phyloP scores from a whole-genome alignment of 2,329 filamentous ascomycete genomes.

The Claviceps paspali region DNA sequence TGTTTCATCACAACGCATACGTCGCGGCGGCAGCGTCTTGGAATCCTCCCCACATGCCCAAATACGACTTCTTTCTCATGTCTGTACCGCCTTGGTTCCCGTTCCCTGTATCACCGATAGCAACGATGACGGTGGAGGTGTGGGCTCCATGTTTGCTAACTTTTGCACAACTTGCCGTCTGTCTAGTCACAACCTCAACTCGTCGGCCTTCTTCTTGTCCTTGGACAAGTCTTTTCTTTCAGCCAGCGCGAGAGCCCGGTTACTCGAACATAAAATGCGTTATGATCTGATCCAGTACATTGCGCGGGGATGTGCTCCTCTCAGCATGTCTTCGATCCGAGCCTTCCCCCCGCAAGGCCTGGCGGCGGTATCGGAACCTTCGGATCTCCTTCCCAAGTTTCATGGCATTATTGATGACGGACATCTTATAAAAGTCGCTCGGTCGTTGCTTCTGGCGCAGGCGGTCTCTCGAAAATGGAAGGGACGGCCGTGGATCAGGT shows the following conservation, averaged over 20 bases:
- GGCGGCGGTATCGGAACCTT: slow-evolving; percentile 22
- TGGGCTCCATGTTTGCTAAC: not conserved
- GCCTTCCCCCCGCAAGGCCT: slow-evolving; percentile 40
- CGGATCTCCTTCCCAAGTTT: slow-evolving; percentile 33
- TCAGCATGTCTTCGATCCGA: slow-evolving; percentile 29
- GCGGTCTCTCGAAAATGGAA: slow-evolving; percentile 29
- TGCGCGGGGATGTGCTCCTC: slow-evolving; percentile 46
- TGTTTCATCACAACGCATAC: slow-evolving; percentile 50
- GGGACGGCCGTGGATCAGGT: slow-evolving; percentile 30
- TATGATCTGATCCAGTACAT: slow-evolving; percentile 61
- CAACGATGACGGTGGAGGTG: no score
- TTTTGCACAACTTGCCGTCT: no score
- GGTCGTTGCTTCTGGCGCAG: slow-evolving; percentile 53
- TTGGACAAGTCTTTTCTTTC: slow-evolving; percentile 51
- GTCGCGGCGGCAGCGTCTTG: slow-evolving; percentile 41
- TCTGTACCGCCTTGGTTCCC: slow-evolving; percentile 17
- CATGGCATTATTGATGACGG: slow-evolving; percentile 54
- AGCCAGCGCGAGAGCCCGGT: slow-evolving; percentile 42
- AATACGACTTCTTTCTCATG: slow-evolving; percentile 69
- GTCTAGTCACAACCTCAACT: slow-evolving; percentile 59
- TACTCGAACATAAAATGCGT: slow-evolving; percentile 73
- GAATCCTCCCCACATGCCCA: slow-evolving; percentile 46
- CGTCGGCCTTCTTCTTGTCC: slow-evolving; percentile 54
- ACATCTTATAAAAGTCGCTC: slow-evolving; percentile 60
- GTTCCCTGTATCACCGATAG: no score